These are phyloP conservation scores for Nasturtium officinale DNA, from an alignment of 345 rosid species.

Conservation along the genomic window DNA sequence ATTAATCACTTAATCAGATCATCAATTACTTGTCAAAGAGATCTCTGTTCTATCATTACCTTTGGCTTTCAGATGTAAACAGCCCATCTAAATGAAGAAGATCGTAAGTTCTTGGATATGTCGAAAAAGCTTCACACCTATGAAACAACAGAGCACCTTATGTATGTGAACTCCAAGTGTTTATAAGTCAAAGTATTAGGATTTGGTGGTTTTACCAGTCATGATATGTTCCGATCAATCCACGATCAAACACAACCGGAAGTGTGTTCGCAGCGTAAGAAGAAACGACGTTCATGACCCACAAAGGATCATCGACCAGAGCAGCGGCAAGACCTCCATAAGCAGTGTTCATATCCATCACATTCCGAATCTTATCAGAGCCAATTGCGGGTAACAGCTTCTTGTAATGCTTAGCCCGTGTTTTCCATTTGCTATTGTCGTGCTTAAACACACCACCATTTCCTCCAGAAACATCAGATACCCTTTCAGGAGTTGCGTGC, in stretches of 20 bases:
- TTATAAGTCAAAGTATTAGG: neutral
- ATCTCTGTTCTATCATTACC: slow-evolving; percentile 51
- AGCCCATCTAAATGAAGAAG: slow-evolving; percentile 92
- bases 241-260: slow-evolving; percentile 85
- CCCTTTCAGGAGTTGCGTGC: slow-evolving; percentile 70
- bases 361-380: slow-evolving; percentile 79
- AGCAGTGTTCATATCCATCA: slow-evolving; percentile 98
- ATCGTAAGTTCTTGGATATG: slow-evolving; percentile 96
- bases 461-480: slow-evolving; percentile 70
- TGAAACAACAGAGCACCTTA: slow-evolving; percentile 35
- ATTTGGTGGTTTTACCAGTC: slow-evolving; percentile 63
- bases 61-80: slow-evolving; percentile 85
- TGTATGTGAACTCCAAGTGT: neutral
- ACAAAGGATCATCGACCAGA: slow-evolving; percentile 69
- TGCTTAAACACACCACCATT: slow-evolving; percentile 64
- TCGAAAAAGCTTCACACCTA: slow-evolving; percentile 98
- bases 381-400: slow-evolving; percentile 82
- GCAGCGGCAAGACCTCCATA: slow-evolving; percentile 95
- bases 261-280: slow-evolving; percentile 82
- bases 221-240: slow-evolving; percentile 91
- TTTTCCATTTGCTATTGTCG: slow-evolving; percentile 87
- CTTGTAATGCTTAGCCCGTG: slow-evolving; percentile 82
- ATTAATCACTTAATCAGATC: neutral
- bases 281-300: slow-evolving; percentile 97
- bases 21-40: slow-evolving; percentile 2